Percentiles rank a stretch among this genome's conserved stretches.
Evolutionary conservation across 176 grass and related monocot species (phyloP).

Genomic region (Areca catechu): DNA sequence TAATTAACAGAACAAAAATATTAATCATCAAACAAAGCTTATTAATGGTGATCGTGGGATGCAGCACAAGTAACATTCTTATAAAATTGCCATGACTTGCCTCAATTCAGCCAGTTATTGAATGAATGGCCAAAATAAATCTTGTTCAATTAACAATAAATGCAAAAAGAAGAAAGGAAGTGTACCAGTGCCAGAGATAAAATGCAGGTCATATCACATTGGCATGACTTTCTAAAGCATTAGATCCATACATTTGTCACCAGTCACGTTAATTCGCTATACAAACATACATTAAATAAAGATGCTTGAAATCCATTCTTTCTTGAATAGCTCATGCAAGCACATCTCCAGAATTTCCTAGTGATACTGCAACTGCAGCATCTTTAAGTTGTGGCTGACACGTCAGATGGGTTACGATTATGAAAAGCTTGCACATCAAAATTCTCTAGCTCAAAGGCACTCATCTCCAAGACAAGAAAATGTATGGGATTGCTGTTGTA

Average conservation of each 20-base stretch:
- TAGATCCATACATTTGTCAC: slow-evolving; percentile 22
- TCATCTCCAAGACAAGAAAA: slow-evolving; percentile 23
- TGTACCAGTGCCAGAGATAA: too few species aligned
- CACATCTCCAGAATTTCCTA: slow-evolving; percentile 13
- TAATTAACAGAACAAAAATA: too few species aligned
- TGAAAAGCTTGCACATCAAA: slow-evolving; percentile 20
- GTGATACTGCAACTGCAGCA: not conserved
- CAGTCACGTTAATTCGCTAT: slow-evolving; percentile 20
- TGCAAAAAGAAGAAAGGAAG: too few species aligned
- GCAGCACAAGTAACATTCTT: too few species aligned
- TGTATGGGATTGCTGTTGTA: slow-evolving; percentile 5
- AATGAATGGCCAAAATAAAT: too few species aligned
- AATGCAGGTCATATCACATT: not conserved
- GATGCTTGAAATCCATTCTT: not conserved
- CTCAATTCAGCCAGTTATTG: too few species aligned
- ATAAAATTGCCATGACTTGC: too few species aligned
- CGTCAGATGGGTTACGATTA: not conserved
- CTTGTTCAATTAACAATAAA: too few species aligned
- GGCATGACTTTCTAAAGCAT: slow-evolving; percentile 11
- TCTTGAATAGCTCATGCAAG: slow-evolving; percentile 7
- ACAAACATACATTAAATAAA: slow-evolving; percentile 30
- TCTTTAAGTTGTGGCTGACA: slow-evolving; percentile 15
- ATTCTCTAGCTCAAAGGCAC: slow-evolving; percentile 14
- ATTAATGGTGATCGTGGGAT: too few species aligned
- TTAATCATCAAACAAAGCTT: too few species aligned